Conservation (phyloP, 768 basidiomycete species). For the Termitomyces sp. region DNA sequence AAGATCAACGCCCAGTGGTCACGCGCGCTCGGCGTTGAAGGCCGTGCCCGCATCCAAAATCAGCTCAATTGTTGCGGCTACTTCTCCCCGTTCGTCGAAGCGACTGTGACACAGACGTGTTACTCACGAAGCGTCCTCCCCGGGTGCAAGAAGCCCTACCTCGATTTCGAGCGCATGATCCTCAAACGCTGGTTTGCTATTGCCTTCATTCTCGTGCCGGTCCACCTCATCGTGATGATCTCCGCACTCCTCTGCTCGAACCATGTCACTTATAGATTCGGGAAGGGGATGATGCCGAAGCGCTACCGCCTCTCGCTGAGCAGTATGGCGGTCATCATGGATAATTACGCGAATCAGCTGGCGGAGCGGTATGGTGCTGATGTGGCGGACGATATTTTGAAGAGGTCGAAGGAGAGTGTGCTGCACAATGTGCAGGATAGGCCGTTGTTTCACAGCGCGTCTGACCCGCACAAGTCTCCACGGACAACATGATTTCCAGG, state of each 20-base stretch:
- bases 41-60: constrained; percentile 65
- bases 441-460: constrained; percentile 14
- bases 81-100: constrained; percentile 76
- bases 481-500: constrained; percentile 18
- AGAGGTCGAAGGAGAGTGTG: constrained; percentile 45
- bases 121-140: constrained; percentile 65
- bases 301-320: constrained; percentile 67
- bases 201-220: constrained; percentile 61
- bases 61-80: constrained; percentile 76
- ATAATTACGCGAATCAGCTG: constrained; percentile 70
- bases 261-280: constrained; percentile 83
- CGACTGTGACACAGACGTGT: constrained; percentile 66
- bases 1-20: constrained; percentile 79
- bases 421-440: constrained; percentile 20
- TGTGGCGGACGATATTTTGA: constrained; percentile 49
- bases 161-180: constrained; percentile 48
- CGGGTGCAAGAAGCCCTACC: constrained; percentile 67
- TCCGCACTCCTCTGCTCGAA: constrained; percentile 66
- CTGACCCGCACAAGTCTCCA: constrained; percentile 5
- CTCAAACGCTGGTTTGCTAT: constrained; percentile 60
- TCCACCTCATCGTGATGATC: constrained; percentile 61
- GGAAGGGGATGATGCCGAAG: constrained; percentile 87
- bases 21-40: constrained; percentile 47
- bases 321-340: constrained; percentile 79
- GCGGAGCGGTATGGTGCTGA: constrained; percentile 63